phyloP scores from a whole-genome alignment of 345 rosid genomes.

The Nephelium lappaceum region DNA sequence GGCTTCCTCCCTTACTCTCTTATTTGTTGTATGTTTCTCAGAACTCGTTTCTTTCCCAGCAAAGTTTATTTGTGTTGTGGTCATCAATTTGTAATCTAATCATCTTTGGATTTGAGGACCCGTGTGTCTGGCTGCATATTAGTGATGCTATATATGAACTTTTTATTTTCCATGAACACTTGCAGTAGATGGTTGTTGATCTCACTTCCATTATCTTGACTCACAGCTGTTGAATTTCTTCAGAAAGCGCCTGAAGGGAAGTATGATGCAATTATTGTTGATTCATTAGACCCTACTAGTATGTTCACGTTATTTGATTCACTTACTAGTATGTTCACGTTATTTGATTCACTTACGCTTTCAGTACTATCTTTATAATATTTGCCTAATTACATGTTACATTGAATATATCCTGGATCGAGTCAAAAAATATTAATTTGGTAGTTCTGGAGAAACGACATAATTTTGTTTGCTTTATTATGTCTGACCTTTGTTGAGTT shows the following conservation, averaged over 20 bases:
- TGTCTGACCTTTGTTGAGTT: background rate
- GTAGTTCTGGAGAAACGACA: background rate
- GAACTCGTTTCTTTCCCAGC: too few relatives aligned
- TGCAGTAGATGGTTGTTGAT: constrained; percentile 22
- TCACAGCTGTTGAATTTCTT: constrained; percentile 83
- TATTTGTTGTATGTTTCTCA: too few relatives aligned
- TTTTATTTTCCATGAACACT: background rate
- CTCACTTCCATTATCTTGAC: constrained; percentile 34
- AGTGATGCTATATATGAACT: constrained; percentile 78
- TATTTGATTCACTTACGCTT: constrained; percentile 12
- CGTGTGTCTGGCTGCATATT: constrained; percentile 84
- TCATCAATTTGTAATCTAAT: constrained; percentile 2
- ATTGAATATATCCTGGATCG: background rate
- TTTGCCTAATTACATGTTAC: background rate
- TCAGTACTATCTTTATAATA: too few relatives aligned
- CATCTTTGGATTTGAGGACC: constrained; percentile 87
- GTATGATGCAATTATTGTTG: constrained; percentile 91
- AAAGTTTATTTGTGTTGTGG: too few relatives aligned
- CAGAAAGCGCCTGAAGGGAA: constrained; percentile 62
- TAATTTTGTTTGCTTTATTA: too few relatives aligned
- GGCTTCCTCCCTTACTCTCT: too few relatives aligned
- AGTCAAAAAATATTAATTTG: background rate
- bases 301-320: constrained; percentile 29
- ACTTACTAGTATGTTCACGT: constrained; percentile 29
- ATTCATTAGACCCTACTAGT: constrained; percentile 97